Evolutionary conservation across 2,329 filamentous ascomycete genomes (phyloP), one percentile per base, ranked within the genome.

Genomic region (Aspergillus hortae): DNA sequence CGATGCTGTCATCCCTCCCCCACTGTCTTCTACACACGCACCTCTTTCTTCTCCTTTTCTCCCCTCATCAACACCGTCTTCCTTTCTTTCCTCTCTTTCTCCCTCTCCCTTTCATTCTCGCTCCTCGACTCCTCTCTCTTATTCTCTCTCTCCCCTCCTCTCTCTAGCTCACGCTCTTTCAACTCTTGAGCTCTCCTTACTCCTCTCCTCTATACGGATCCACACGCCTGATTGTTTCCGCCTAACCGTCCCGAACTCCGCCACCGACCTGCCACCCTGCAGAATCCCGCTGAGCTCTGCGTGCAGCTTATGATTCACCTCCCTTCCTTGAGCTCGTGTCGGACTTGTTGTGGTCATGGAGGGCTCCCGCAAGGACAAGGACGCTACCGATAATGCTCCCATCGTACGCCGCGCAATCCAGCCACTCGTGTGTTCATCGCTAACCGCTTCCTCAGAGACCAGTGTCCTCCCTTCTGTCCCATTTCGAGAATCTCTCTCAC

Each of bases 391-490:
- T 52, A 66, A 67, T 56, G 65, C 65, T 50, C 64, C 70, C 35
- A 69, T 72, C 62, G 69, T 71, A 67, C 56, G 66, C 57, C 53
- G 55, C 55, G 44, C 54, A 55, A 48, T 50, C 14, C 23, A 38
- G 38, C 45, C 45, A 19, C 49, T 48, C 44, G 53, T 47, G 46
- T 42, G 55, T 54, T 49, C 49, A 52, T 41, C 49, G 30, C 48
- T 45, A 55, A 40, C 56, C 11, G 38, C 38, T 46, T 54, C 46
- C 56, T 46, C 57, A 76, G 72, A 74, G 69, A 65, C 75, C 76
- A 4, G 76, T 78, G 4, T 78, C 76, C 17, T 77, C 75, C 27
- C 65, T 78, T 17, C 66, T 75, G 43, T 77, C 76, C 27, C 74
- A 77, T 56, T 78, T 78, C 49, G 76, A 78, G 54, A 72, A 72